Base-by-base conservation (phyloP, 106 monocot species). In the Triglochin maritima region DNA sequence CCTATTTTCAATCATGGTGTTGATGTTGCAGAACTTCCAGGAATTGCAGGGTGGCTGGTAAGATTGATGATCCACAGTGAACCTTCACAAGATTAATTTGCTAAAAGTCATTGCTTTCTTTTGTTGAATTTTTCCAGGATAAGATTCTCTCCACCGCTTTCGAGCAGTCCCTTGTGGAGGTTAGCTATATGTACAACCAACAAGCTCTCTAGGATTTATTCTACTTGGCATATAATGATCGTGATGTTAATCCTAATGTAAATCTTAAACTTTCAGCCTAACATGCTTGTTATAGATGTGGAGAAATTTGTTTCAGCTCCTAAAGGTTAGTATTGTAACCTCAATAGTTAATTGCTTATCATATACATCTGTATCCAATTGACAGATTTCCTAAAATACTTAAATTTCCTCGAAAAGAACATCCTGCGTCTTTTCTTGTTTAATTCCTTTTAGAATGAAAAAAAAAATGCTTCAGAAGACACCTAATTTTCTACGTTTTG, bases 41-140 rank as follows among this genome's bases (percentile, higher is more conserved):
- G 90, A 67, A 90, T 96, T 80, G 85, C 87, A 69, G 87, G 87
- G 76, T 96, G 87, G 90, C 85, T 90, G 52, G 95, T 96, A 77
- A 76, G 77, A 14, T 69, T 72, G 17, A 49, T 29, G 29, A 29
- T 29, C 29, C 29, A 29, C 29, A 29, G 29, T 29, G 29, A 29
- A 29, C 29, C 29, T 29, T 29, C 29, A 29, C 29, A 29, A 29
- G 29, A 29, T 29, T 29, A 29, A 29, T 29, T 29, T 29, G 29
- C 29, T 29, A 29, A 29, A 5, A 63, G 3, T 63, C 63, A 47
- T 64, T 64, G 49, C 17, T 17, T 48, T 15, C 14, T 15, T 7
- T 4, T 29, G 1, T 7, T 29, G 29, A 16, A 55, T 5, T 71
- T 47, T 4, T 69, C 7, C 80, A 96, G 96, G 90, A 96, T 63